Evolutionary conservation across 495 filamentous ascomycete genomes (phyloP), one percentile per base, ranked within the genome.

Genomic region (Aspergillus kassunensis): DNA sequence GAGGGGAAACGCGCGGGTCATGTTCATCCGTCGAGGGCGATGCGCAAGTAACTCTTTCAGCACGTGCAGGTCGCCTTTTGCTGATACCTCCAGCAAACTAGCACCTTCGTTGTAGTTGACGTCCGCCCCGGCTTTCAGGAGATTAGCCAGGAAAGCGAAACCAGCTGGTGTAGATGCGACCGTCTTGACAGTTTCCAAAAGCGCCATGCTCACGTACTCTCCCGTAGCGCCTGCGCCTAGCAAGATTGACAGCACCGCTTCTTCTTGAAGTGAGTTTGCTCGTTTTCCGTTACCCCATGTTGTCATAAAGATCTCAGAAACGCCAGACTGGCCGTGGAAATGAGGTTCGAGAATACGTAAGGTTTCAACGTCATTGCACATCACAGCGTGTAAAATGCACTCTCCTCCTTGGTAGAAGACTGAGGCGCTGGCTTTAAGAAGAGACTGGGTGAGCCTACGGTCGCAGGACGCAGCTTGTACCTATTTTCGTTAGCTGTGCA

Each of bases 41-140:
- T 44, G 25, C 0, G 42, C 42, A 1, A 53, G 35, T 15, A 53
- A 2, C 35, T 44, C 51, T 20, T 46, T 37, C 5, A 53, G n/a
- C n/a, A 53, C 13, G 18, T 24, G 42, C 3, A 45, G 9, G 25
- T 46, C 36, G 11, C 21, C 51, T 18, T 46, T 31, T 2, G 25
- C 31, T 1, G 51, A 39, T 7, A 42, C 51, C 25, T 53, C 51
- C 15, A 46, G 15, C 5, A 53, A 19, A 19, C 51, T 40, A 9
- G 42, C 42, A 1, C 51, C 51, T 2, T 46, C 41, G 13, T 44
- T 41, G 23, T 53, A 46, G 20, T 53, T 53, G 7, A 53, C 51
- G 33, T 53, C 51, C 25, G 51, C 51, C 4, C 51, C 51, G 6
- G 51, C 51, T 5, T 31, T 31, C 8, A 53, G 33, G 1, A 53